Base-by-base conservation (phyloP, 352 stramenopile genomes). In the Ochromonadaceae sp. region DNA sequence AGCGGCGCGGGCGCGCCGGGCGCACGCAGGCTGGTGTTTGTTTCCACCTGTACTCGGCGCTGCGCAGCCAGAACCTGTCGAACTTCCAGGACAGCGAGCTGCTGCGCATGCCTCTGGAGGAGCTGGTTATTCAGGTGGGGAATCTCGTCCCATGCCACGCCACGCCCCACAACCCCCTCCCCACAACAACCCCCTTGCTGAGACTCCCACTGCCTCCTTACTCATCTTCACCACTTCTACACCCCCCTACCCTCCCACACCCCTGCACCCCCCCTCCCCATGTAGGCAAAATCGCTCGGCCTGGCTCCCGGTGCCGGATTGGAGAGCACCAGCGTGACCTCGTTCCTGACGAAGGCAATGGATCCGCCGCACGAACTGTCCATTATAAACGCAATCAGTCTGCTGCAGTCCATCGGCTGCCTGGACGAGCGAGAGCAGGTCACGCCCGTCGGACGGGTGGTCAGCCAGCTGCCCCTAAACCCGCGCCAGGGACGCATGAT, bases 401-500 rank as follows among this genome's bases (percentile, higher is more conserved):
- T 95, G 28, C 75, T 96, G 15, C 79, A 81, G 41, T 78, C 87
- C 59, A 84, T 96, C 35, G 84, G 87, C 0, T 88, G 87, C 0
- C 65, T 97, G n/a, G 59, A 70, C 35, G 55, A 57, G 7, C 40
- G 34, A n/a, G 72, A 77, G 47, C 55, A 59, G 20, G 74, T 99
- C 12, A 98, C 93, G 22, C 79, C 84, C 61, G 78, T 99, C 0
- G 94, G 94, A 5, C 49, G 72, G 0, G 82, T 96, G 58, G 76
- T 99, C 17, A 81, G 88, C 9, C 78, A 83, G 49, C 74, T 99
- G 10, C 91, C 91, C n/a, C 78, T 98, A 5, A 85, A 99, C 73
- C 86, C 91, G 20, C 83, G 91, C 68, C 74, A 98, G 22, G 93
- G 86, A 30, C 98, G 98, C 70, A 86, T 99, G 75, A 74, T 99